Evolutionary conservation across 2,329 filamentous ascomycete genomes (phyloP).

Genomic region (Delphinella strobiligena): DNA sequence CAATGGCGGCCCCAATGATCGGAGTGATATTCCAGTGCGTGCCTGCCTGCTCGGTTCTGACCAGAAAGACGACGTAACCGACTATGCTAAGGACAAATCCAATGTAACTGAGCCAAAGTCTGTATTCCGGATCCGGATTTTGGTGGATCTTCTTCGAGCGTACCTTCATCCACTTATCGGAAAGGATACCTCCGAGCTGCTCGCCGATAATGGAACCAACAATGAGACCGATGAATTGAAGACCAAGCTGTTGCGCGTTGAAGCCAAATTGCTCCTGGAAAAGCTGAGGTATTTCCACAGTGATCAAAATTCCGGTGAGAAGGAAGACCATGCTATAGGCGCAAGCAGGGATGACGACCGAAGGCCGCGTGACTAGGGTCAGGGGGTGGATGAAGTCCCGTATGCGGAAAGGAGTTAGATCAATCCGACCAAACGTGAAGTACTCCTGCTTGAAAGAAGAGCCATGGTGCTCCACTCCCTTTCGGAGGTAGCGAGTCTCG

Average conservation of each 20-base stretch:
- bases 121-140: constrained; percentile 37
- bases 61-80: constrained; percentile 41
- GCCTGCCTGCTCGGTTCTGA: constrained; percentile 31
- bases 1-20: constrained; percentile 38
- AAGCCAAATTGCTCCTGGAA: constrained; percentile 43
- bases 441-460: constrained; percentile 29
- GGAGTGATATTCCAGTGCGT: constrained; percentile 44
- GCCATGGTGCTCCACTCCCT: constrained; percentile 20
- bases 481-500: constrained; percentile 42
- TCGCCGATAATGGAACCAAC: constrained; percentile 45
- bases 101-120: constrained; percentile 44
- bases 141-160: constrained; percentile 23
- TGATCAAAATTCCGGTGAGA: constrained; percentile 38
- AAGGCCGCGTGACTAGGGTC: constrained; percentile 30
- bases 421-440: constrained; percentile 35
- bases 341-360: constrained; percentile 36
- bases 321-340: constrained; percentile 46
- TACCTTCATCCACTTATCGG: constrained; percentile 39
- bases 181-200: constrained; percentile 40
- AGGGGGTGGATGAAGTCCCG: constrained; percentile 41
- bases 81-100: constrained; percentile 37
- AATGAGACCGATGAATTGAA: constrained; percentile 44
- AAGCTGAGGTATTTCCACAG: constrained; percentile 46
- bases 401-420: constrained; percentile 34
- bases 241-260: constrained; percentile 43